These are phyloP conservation scores for Phytophthora pini DNA, from an alignment of 352 stramenopile species.

Conservation along the genomic window DNA sequence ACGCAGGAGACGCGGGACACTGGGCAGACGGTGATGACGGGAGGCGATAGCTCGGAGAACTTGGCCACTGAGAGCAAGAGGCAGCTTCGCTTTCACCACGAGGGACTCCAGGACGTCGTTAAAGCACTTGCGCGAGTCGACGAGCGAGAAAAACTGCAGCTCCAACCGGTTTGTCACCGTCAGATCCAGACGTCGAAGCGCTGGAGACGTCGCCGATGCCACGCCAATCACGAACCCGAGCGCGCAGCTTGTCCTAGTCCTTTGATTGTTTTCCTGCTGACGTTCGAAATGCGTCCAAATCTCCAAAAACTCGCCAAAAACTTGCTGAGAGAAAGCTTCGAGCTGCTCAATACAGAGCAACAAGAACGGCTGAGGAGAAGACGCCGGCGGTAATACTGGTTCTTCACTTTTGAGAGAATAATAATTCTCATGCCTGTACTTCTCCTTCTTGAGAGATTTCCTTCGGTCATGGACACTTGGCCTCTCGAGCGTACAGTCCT, in stretches of 20 bases:
- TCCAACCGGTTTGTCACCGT: slow-evolving; percentile 60
- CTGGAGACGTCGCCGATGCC: slow-evolving; percentile 67
- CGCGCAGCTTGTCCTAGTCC: slow-evolving; percentile 10
- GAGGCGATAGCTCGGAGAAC: slow-evolving; percentile 55
- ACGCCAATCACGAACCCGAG: slow-evolving; percentile 78
- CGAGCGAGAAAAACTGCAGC: slow-evolving; percentile 78
- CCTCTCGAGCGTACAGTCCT: slow-evolving; percentile 18
- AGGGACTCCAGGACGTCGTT: slow-evolving; percentile 77
- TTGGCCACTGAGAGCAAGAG: slow-evolving; percentile 55
- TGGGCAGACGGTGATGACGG: slow-evolving; percentile 67
- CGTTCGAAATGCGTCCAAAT: slow-evolving; percentile 67
- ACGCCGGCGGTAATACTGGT: neutral
- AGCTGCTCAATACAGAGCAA: slow-evolving; percentile 84
- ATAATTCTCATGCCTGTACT: slow-evolving; percentile 40
- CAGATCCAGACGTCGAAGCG: slow-evolving; percentile 68
- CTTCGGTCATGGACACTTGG: slow-evolving; percentile 17
- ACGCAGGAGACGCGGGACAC: slow-evolving; percentile 66
- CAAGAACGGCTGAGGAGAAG: slow-evolving; percentile 45
- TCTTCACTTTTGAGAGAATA: slow-evolving; percentile 40
- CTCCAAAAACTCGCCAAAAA: slow-evolving; percentile 75
- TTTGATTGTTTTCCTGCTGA: slow-evolving; percentile 19
- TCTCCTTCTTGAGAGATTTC: slow-evolving; percentile 24
- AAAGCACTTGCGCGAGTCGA: slow-evolving; percentile 82
- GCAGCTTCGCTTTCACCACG: slow-evolving; percentile 68
- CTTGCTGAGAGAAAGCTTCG: slow-evolving; percentile 61